Evolutionary conservation across 106 monocot genomes (phyloP), one percentile per base, ranked within the genome.

Genomic region (Dendrobium chrysotoxum): DNA sequence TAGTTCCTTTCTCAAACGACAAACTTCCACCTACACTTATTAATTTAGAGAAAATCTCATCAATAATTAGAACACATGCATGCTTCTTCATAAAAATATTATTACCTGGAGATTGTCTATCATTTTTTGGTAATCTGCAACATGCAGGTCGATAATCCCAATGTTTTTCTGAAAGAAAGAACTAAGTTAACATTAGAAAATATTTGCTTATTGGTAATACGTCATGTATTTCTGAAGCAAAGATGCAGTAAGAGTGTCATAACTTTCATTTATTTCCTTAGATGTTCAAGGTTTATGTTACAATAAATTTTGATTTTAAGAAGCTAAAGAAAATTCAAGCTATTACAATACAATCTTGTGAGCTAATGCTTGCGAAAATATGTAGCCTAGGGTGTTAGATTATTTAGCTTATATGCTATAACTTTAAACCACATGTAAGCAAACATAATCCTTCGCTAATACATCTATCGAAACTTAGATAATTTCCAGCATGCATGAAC

Each of bases 61-160:
- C 40, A 41, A n/a, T 47, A 47, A 71, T 74, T 74, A 41, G 1
- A 23, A 23, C 74, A 74, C 2, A 42, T 21, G 40, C 8, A 57
- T 79, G 55, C n/a, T n/a, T 57, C 11, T 50, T 65, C 25, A 66
- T 79, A 17, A 40, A 21, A 46, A 42, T 35, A 18, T 54, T 21
- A 44, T 77, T 77, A 99, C 99, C 89, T 99, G 95, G 72, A 99
- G 99, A 82, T 83, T 95, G 50, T 93, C 93, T 77, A 99, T 99
- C 93, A 99, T 90, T 73, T 73, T 89, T 82, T 99, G 88, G 84
- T 99, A 99, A 83, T 99, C 99, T 53, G 88, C 87, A 61, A 99
- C 91, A 86, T 99, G 99, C 25, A 89, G 90, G 84, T 99, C 93
- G 79, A 99, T 75, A 15, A 87, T 90, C 67, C 99, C 99, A 85